Evolutionary conservation across 805 yeast species (phyloP), one percentile per base, ranked within the genome.

Genomic region (Candida morakotiae): DNA sequence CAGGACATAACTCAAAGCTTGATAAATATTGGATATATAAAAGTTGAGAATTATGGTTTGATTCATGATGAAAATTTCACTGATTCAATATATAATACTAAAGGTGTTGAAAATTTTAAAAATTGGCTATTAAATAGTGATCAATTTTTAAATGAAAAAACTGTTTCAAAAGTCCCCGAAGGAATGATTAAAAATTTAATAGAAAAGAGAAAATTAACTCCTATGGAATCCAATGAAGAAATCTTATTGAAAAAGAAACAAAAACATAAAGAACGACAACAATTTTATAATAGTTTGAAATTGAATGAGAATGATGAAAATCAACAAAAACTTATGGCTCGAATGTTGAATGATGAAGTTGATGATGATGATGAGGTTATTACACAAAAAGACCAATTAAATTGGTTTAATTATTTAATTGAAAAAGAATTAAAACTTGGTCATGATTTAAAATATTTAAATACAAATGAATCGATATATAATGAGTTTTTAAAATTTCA

Each of bases 1-100:
- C 82, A 79, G 42, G 98, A 91, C 54, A 66, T 86, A 5, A 63
- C 86, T 13, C 77, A 78, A 51, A 87, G 93, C 0, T 68, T 89
- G 60, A 69, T 76, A 22, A 77, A 79, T 41, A 56, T 77, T 16
- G 83, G 81, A 11, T 60, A 83, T 29, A 60, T 87, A 13, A 74
- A 76, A 29, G 34, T 29, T 5, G 26, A 19, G 2, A 34, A 38
- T 15, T 15, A 29, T 4, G 3, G 43, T 41, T 25, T 37, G 35
- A 14, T 43, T 9, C 18, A 29, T 21, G 43, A 40, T 26, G 37
- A 35, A 10, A 18, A 9, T 13, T 35, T 32, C 19, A 16, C 21
- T 10, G 43, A 40, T n/a, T 14, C 21, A 6, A 20, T 25, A 17
- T 40, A 40, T 22, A 66, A 63, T 37, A 64, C 71, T 24, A 58